Conservation (phyloP, 2,329 filamentous ascomycete species). For the Alternaria sp. region DNA sequence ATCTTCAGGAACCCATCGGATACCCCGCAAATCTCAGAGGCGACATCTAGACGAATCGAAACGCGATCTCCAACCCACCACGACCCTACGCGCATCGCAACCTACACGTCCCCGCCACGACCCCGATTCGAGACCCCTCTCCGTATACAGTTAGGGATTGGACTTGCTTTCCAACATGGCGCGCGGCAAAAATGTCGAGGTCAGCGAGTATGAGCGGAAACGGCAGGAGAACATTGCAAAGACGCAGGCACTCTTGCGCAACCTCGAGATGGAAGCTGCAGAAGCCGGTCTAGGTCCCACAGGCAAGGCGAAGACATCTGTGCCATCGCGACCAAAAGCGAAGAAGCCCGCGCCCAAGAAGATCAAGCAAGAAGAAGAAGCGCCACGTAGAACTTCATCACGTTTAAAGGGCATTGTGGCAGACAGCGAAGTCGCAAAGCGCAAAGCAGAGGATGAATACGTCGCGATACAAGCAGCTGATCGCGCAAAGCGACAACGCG, state of each 20-base stretch:
- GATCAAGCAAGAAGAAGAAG: constrained; percentile 65
- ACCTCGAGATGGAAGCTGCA: constrained; percentile 71
- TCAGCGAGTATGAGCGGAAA: constrained; percentile 87
- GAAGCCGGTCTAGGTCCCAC: constrained; percentile 71
- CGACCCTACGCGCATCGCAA: constrained; percentile 7
- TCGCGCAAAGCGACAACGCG: constrained; percentile 66
- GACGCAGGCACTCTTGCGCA: constrained; percentile 81
- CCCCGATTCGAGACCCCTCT: background rate
- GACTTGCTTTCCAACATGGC: constrained; percentile 32
- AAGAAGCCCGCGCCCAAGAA: constrained; percentile 51
- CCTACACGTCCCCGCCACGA: background rate
- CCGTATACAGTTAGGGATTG: background rate
- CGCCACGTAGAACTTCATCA: constrained; percentile 66
- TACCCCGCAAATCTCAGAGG: background rate
- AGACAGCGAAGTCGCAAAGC: constrained; percentile 70
- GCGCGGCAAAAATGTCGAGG: constrained; percentile 55
- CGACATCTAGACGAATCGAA: background rate
- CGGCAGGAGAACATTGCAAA: constrained; percentile 85
- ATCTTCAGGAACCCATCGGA: constrained; percentile 14
- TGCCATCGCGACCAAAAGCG: constrained; percentile 53
- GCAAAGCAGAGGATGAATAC: constrained; percentile 71
- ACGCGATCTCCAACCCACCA: background rate
- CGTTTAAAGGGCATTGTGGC: constrained; percentile 68
- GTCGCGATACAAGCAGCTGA: constrained; percentile 63
- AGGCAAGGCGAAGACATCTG: constrained; percentile 56